Percentiles rank a stretch among this genome's conserved stretches.
Evolutionary conservation across 2,329 filamentous ascomycete genomes (phyloP).

Genomic region (Fusarium staphyleae): DNA sequence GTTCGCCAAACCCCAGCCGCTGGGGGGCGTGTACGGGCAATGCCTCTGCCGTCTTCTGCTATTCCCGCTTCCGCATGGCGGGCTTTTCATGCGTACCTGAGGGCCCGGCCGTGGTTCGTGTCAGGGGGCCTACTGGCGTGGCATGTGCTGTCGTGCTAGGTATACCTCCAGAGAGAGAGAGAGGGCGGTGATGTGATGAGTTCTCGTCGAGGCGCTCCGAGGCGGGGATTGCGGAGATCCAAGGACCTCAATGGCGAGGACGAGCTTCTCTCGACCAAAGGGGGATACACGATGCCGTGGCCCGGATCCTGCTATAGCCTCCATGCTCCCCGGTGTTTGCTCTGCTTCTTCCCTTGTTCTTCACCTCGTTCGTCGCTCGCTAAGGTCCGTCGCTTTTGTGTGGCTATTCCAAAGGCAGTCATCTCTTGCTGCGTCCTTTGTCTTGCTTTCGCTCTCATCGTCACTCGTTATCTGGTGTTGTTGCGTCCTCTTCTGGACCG

Average conservation of each 20-base stretch:
- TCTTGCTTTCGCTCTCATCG: conserved; percentile 15
- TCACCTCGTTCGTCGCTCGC: conserved; percentile 24
- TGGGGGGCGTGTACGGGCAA: not conserved
- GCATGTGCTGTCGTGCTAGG: conserved; percentile 37
- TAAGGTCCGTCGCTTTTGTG: conserved; percentile 8
- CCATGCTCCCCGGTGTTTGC: conserved; percentile 24
- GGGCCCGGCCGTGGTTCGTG: conserved; percentile 24
- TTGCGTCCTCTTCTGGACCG: conserved; percentile 3
- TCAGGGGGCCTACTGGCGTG: conserved; percentile 9
- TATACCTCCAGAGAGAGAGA: not conserved
- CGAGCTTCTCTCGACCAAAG: conserved; percentile 4
- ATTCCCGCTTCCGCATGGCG: not conserved
- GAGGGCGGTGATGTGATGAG: not conserved
- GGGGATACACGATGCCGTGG: not conserved
- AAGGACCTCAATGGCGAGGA: not conserved
- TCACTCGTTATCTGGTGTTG: conserved; percentile 23
- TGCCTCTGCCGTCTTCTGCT: not conserved
- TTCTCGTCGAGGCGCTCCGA: conserved; percentile 32
- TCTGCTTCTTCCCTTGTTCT: conserved; percentile 6
- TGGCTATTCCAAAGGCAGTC: conserved; percentile 4
- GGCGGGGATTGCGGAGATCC: conserved; percentile 18
- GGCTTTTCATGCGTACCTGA: not conserved
- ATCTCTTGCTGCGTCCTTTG: conserved; percentile 1
- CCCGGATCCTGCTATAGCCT: conserved; percentile 38
- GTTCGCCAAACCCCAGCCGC: not conserved